Percentiles rank a stretch among this genome's conserved stretches.
Conservation (phyloP, 2,329 filamentous ascomycete species). For the Stylonectria norvegica region DNA sequence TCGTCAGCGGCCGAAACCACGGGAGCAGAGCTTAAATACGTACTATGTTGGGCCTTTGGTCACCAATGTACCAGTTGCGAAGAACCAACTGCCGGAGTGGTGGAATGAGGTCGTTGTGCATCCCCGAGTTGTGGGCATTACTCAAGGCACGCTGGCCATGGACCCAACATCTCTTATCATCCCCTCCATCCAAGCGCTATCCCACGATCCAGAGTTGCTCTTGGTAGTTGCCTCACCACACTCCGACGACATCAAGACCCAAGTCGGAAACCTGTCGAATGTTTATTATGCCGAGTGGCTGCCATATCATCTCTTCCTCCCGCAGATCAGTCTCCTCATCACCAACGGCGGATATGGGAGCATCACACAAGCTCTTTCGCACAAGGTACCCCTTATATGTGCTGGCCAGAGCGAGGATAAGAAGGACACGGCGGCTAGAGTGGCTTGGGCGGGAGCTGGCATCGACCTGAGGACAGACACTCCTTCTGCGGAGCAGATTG, state of each 20-base stretch:
- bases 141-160: conserved; percentile 38
- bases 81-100: conserved; percentile 28
- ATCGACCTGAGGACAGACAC: conserved; percentile 37
- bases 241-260: conserved; percentile 22
- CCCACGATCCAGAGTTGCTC: conserved; percentile 24
- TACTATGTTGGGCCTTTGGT: conserved; percentile 36
- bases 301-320: conserved; percentile 35
- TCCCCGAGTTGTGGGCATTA: conserved; percentile 33
- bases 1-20: conserved; percentile 21
- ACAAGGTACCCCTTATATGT: conserved; percentile 35
- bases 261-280: conserved; percentile 22
- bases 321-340: conserved; percentile 32
- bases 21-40: conserved; percentile 16
- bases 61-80: conserved; percentile 12
- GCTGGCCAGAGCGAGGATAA: conserved; percentile 37
- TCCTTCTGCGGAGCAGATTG: conserved; percentile 26
- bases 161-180: conserved; percentile 36
- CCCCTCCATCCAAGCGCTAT: conserved; percentile 35
- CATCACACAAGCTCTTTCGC: conserved; percentile 34
- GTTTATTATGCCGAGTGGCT: conserved; percentile 34
- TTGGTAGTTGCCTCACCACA: conserved; percentile 35
- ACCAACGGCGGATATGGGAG: conserved; percentile 39
- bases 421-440: conserved; percentile 34
- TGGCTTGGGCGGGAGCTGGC: conserved; percentile 31
- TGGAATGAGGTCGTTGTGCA: conserved; percentile 31